These are phyloP conservation scores for Populus hybrid DNA, from an alignment of 441 rosid genomes.

Conservation along the genomic window DNA sequence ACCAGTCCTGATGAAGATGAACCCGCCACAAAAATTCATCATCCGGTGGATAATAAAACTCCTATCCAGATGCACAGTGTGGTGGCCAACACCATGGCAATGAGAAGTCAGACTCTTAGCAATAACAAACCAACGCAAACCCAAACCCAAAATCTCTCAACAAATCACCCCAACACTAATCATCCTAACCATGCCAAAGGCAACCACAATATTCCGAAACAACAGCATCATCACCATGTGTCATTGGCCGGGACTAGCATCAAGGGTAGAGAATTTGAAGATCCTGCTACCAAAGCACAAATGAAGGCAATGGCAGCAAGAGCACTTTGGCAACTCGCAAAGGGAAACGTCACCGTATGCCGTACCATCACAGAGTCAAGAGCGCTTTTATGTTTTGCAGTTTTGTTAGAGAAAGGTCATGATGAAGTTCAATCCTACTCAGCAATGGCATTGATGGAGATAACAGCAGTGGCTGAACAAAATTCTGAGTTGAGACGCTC, in stretches of 20 bases:
- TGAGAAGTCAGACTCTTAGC: slow-evolving; percentile 28
- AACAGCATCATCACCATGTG: slow-evolving; percentile 33
- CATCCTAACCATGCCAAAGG: slow-evolving; percentile 14
- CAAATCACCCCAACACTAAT: slow-evolving; percentile 18
- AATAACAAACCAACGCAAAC: slow-evolving; percentile 13
- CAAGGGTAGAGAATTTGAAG: slow-evolving; percentile 81
- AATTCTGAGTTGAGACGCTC: slow-evolving; percentile 73
- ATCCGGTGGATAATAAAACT: slow-evolving; percentile 38
- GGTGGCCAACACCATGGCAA: slow-evolving; percentile 56
- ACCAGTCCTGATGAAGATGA: slow-evolving; percentile 12
- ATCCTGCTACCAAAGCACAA: slow-evolving; percentile 64
- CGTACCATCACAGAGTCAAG: slow-evolving; percentile 85
- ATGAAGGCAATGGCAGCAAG: slow-evolving; percentile 94
- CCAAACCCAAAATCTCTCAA: slow-evolving; percentile 18
- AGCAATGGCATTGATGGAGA: slow-evolving; percentile 94
- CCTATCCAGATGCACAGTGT: slow-evolving; percentile 59
- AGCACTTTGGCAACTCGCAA: slow-evolving; percentile 80
- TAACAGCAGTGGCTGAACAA: slow-evolving; percentile 76
- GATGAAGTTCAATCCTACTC: slow-evolving; percentile 68
- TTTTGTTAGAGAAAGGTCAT: slow-evolving; percentile 67
- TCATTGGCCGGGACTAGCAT: slow-evolving; percentile 43
- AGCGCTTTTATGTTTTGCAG: slow-evolving; percentile 81
- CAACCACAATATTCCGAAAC: slow-evolving; percentile 19
- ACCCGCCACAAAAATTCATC: slow-evolving; percentile 29
- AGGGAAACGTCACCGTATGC: slow-evolving; percentile 62